Base-by-base conservation (phyloP, 2,329 filamentous ascomycete species). In the Domatiomyces globalis region DNA sequence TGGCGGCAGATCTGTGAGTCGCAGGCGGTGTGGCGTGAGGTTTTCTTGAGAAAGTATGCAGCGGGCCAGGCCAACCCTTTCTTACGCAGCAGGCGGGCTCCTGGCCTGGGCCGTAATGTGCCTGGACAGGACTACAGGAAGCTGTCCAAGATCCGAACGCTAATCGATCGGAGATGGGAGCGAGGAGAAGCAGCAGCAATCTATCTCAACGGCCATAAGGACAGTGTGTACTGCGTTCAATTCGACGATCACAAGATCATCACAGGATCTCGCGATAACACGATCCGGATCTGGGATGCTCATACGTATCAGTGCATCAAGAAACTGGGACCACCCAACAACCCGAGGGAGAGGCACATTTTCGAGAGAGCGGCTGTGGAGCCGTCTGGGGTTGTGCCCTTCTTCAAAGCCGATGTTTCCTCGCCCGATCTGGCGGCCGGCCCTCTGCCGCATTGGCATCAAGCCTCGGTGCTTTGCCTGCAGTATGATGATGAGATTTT, bases 221-320 rank as follows among this genome's bases (percentile, higher is more conserved):
- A 98, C 66, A 95, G 88, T 58, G 94, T 98, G 52, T 98, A 98
- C 70, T 98, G 92, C 67, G 79, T 94, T 51, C 92, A 98, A 65
- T 98, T 96, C 65, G 92, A 98, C 66, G 90, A 96, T 83, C 88
- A 85, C 64, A 98, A 96, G 69, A 95, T 96, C 63, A 89, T 98
- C 58, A 96, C 92, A 2, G 92, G 92, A 25, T 95, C 90, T 8
- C 83, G 92, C 56, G 92, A 98, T 69, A 86, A 87, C 65, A 96
- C 92, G 0, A 92, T 98, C 60, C 85, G 92, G 48, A 80, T 98
- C 29, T 98, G 92, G 92, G 87, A 96, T 67, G 85, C 95, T 72
- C 83, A 85, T 60, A 94, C 86, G 8, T 84, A 87, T 64, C 76
- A 85, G 59, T 98, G 92, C 66, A 76, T 81, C 49, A 82, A 90